Percentiles rank a stretch among this genome's conserved stretches.
phyloP scores from a whole-genome alignment of 2,329 filamentous ascomycete genomes.

The Acephala macrosclerotiorum region DNA sequence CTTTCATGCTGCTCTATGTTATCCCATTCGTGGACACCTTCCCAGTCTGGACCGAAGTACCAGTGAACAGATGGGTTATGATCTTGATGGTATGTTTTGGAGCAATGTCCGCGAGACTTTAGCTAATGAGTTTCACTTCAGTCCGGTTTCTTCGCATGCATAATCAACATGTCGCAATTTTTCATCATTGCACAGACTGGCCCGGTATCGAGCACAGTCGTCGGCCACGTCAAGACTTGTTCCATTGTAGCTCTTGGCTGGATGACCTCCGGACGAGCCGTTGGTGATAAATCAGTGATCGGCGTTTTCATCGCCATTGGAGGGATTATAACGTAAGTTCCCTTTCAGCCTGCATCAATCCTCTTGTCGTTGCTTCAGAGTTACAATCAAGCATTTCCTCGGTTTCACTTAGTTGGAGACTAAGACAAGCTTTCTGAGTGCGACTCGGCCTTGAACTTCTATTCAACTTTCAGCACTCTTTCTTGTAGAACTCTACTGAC shows the following conservation, averaged over 20 bases:
- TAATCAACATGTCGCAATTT: constrained; percentile 71
- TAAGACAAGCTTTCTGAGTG: neutral
- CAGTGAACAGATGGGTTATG: constrained; percentile 61
- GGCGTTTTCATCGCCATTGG: constrained; percentile 63
- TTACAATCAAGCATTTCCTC: constrained; percentile 7
- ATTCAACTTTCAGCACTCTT: neutral
- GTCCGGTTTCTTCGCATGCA: constrained; percentile 68
- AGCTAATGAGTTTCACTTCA: constrained; percentile 39
- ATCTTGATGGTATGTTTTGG: constrained; percentile 59
- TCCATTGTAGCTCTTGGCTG: constrained; percentile 70
- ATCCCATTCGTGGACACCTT: constrained; percentile 72
- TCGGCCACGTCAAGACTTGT: constrained; percentile 71
- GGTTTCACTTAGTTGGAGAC: constrained; percentile 9
- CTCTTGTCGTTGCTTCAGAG: constrained; percentile 2
- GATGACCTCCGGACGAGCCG: constrained; percentile 61
- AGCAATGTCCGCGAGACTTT: neutral
- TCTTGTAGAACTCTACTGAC: constrained; percentile 20
- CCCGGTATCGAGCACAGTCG: constrained; percentile 69
- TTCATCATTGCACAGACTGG: constrained; percentile 69
- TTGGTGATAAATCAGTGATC: constrained; percentile 61
- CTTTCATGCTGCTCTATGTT: constrained; percentile 68
- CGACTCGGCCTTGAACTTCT: neutral
- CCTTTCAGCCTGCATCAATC: constrained; percentile 5
- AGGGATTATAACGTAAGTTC: constrained; percentile 63
- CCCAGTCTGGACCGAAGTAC: constrained; percentile 61